Base-by-base conservation (phyloP, 148 eudicot species). In the Fallopia convolvulus region DNA sequence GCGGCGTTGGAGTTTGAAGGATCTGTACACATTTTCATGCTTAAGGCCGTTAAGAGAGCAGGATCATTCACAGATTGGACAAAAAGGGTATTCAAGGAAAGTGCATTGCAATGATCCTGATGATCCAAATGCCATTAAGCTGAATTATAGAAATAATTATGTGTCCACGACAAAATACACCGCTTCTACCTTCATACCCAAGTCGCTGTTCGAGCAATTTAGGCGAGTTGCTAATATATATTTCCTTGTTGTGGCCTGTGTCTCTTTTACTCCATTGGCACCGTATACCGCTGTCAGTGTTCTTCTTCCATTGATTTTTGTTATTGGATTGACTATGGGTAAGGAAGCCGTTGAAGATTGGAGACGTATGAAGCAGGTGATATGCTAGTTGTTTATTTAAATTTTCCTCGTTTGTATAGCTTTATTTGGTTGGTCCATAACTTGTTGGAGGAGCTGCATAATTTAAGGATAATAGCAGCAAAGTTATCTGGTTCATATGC, bases 21-120 rank as follows among this genome's bases (percentile, higher is more conserved):
- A 11, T 0, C n/a, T 15, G 33, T 73, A 73, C 53, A 42, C 75
- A 48, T 73, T 73, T 48, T 21, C 52, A 21, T 73, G 75, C 55
- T 23, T 73, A 4, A 44, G 52, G 75, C 75, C 75, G 46, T 17
- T 12, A 48, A 8, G 8, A 20, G 33, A 73, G 2, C 55, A 72
- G n/a, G 50, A 13, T 40, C 50, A 72, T 72, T 72, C 75, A 41
- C 75, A 72, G 75, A 72, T 72, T 46, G 75, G 75, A 21, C 32
- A 72, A 20, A 42, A 46, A 46, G 75, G 75, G 8, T 46, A 73
- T 48, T 73, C 75, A 3, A 73, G 75, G 75, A 33, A 11, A 20
- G 75, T 73, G 75, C 75, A 73, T 73, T 73, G 75, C 20, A 73
- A 73, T 73, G 75, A 73, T 73, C 75, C 75, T 36, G 75, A 73